These are phyloP conservation scores for Botrytis aclada DNA, from an alignment of 2,329 filamentous ascomycete species.

Conservation along the genomic window DNA sequence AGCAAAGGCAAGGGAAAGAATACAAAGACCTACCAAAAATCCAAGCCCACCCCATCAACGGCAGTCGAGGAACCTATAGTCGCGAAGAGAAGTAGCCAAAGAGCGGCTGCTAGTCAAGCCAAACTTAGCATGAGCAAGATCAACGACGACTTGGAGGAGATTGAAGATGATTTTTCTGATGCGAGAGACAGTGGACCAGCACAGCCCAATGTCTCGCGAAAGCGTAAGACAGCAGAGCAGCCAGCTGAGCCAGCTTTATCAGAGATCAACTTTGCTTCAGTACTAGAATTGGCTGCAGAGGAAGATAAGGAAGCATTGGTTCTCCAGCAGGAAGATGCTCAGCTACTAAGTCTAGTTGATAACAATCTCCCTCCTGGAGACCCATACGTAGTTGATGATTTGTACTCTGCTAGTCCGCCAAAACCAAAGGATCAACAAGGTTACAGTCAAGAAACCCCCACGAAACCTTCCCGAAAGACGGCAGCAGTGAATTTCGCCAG, in stretches of 20 bases:
- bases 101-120: constrained; percentile 11
- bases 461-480: neutral
- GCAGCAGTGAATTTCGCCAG: neutral
- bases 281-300: neutral
- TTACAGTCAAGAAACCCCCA: neutral
- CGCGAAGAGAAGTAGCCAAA: constrained; percentile 3
- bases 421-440: neutral
- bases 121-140: constrained; percentile 12
- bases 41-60: neutral
- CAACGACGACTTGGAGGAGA: neutral
- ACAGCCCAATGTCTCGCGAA: constrained; percentile 18
- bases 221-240: constrained; percentile 5
- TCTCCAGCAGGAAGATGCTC: constrained; percentile 13
- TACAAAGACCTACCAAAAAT: neutral
- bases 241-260: neutral
- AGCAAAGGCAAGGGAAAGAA: neutral
- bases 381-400: neutral
- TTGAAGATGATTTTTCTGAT: constrained; percentile 5
- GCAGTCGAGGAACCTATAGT: neutral
- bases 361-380: neutral
- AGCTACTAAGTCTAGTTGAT: neutral
- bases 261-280: neutral
- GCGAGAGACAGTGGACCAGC: neutral
- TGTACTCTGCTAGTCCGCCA: constrained; percentile 16
- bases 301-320: constrained; percentile 1